Percentiles rank a stretch among this genome's conserved stretches.
Conservation (phyloP, 805 yeast species). For the Hanseniaspora lachancei region DNA sequence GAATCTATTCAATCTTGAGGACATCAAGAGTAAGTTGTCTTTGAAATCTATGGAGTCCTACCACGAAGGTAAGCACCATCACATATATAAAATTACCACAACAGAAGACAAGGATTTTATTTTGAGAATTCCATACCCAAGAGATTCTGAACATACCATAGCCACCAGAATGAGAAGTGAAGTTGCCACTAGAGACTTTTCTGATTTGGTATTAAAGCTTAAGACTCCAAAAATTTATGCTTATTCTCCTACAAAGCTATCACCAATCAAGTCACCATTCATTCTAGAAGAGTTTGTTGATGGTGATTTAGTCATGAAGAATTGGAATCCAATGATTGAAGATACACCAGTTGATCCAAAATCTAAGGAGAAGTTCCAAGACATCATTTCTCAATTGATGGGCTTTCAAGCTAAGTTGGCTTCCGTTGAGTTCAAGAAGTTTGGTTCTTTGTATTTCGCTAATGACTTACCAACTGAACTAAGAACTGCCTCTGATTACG, state of each 20-base stretch:
- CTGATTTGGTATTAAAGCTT: conserved; percentile 47
- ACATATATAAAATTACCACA: conserved; percentile 57
- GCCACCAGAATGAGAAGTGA: conserved; percentile 68
- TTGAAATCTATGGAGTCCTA: conserved; percentile 66
- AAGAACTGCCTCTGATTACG: conserved; percentile 25
- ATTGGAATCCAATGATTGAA: conserved; percentile 73
- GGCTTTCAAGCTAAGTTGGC: conserved; percentile 49
- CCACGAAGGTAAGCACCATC: conserved; percentile 90
- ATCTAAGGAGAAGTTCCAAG: conserved; percentile 37
- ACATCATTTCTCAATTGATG: conserved; percentile 60
- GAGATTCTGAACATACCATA: conserved; percentile 52
- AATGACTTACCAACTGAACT: conserved; percentile 39
- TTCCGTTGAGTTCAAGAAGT: conserved; percentile 48
- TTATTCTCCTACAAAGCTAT: conserved; percentile 49
- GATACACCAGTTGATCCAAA: conserved; percentile 39
- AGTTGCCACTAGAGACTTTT: conserved; percentile 86
- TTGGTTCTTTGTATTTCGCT: conserved; percentile 72
- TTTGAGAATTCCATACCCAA: conserved; percentile 73
- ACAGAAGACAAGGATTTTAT: conserved; percentile 51
- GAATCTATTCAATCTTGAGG: conserved; percentile 32
- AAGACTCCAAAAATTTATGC: conserved; percentile 61
- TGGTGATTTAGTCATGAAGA: conserved; percentile 73
- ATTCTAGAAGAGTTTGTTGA: conserved; percentile 66
- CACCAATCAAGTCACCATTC: conserved; percentile 60
- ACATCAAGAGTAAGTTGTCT: conserved; percentile 31